Base-by-base conservation (phyloP, 805 yeast genomes). In the Cephaloascus fragrans region DNA sequence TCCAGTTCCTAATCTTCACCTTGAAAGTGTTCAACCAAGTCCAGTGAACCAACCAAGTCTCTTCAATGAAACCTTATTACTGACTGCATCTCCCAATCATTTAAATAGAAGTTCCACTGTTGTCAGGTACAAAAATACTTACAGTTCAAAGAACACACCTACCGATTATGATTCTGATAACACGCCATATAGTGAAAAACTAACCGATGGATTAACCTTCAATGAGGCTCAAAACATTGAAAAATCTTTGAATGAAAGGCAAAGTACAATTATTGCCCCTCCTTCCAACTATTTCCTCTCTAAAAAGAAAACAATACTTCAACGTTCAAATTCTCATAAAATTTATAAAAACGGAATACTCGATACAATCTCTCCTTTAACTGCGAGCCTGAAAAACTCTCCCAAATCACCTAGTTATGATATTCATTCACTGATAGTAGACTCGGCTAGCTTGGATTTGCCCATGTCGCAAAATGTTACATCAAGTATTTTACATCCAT, bases 41-140 rank as follows among this genome's bases (percentile, higher is more conserved):
- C 28, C 28, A 23, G 12, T 23, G 12, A 23, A 23, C 12, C 28
- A 23, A 23, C 28, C 28, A 19, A 50, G 52, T 37, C 20, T 41
- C 4, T 48, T 51, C 34, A 49, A 49, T 40, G 50, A 34, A 16
- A 47, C 53, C 3, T 31, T 47, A 20, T 17, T 48, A 4, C 45
- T 43, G 40, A 39, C 46, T 5, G 43, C 41, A 12, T 42, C 51
- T 15, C 43, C 46, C 15, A n/a, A n/a, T 8, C 29, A 12, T 18
- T 17, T 26, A 10, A 5, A 35, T 4, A 38, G 41, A 18, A 37
- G 35, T 35, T n/a, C 19, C 34, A 28, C 38, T 34, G 26, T 23
- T 26, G 12, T 39, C 36, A 18, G 28, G 36, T 23, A 39, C 31
- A 33, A 26, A 35, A 34, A 44, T 17, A 37, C 41, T 35, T 6